These are phyloP conservation scores for Mycena vulgaris DNA, from an alignment of 768 basidiomycete genomes.

Conservation along the genomic window DNA sequence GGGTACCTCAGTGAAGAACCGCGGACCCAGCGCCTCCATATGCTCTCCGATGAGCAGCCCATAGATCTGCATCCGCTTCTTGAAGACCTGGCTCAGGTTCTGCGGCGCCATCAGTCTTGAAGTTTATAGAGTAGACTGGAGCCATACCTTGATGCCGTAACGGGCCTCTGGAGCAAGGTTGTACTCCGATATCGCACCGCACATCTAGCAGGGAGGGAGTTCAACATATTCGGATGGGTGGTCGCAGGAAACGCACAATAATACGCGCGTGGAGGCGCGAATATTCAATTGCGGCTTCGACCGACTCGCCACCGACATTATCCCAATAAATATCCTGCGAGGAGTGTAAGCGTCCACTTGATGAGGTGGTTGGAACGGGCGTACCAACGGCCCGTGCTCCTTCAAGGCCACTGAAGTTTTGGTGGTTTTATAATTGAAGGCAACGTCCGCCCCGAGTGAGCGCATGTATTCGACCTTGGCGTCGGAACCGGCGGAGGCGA, in stretches of 20 bases:
- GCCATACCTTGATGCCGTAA: background rate
- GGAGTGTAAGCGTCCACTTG: background rate
- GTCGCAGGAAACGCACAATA: background rate
- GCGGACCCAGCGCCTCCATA: background rate
- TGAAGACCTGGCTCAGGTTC: background rate
- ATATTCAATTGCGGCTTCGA: constrained; percentile 6
- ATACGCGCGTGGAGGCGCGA: background rate
- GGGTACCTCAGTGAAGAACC: background rate
- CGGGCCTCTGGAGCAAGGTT: background rate
- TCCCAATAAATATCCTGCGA: constrained; percentile 11
- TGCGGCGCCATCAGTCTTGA: background rate
- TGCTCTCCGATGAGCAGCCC: background rate
- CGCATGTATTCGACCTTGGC: constrained; percentile 64
- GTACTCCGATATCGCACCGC: background rate
- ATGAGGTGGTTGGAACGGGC: background rate
- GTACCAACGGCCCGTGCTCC: constrained; percentile 18
- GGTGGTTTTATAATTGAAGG: constrained; percentile 44
- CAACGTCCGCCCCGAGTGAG: constrained; percentile 62
- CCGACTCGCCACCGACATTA: background rate
- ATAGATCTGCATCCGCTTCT: background rate
- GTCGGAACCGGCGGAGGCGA: constrained; percentile 67
- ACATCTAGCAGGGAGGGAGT: background rate
- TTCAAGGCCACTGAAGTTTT: constrained; percentile 12
- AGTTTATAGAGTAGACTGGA: background rate
- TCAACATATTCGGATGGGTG: background rate